Conservation (phyloP, 495 filamentous ascomycete genomes). For the Penicillium pulvis region DNA sequence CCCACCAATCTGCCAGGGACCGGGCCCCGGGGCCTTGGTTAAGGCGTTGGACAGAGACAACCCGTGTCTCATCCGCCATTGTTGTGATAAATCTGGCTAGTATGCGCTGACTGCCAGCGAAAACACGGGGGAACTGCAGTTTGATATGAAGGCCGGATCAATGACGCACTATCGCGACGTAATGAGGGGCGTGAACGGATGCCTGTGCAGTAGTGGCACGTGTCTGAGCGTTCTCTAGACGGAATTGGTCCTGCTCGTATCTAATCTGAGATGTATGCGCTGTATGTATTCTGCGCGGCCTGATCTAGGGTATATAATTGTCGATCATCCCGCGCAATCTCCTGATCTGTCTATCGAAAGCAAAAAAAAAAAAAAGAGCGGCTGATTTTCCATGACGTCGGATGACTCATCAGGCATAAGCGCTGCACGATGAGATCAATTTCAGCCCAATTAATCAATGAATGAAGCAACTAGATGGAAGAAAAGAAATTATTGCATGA, state of each 20-base stretch:
- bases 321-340: slow-evolving; percentile 19
- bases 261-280: neutral
- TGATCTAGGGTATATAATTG: slow-evolving; percentile 13
- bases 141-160: slow-evolving; percentile 28
- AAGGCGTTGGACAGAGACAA: slow-evolving; percentile 46
- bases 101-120: slow-evolving; percentile 42
- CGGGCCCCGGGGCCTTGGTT: slow-evolving; percentile 41
- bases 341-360: slow-evolving; percentile 11
- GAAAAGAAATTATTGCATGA: neutral
- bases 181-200: slow-evolving; percentile 15
- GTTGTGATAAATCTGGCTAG: slow-evolving; percentile 30
- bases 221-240: slow-evolving; percentile 16
- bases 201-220: slow-evolving; percentile 3
- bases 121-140: slow-evolving; percentile 35
- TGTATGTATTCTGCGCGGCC: neutral
- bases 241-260: slow-evolving; percentile 1
- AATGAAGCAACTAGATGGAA: neutral
- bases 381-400: slow-evolving; percentile 29
- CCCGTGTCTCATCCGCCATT: slow-evolving; percentile 34
- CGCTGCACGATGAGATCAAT: slow-evolving; percentile 8
- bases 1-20: slow-evolving; percentile 51
- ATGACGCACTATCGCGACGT: slow-evolving; percentile 29
- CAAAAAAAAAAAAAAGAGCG: slow-evolving; percentile 11
- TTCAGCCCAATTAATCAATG: neutral
- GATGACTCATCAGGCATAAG: slow-evolving; percentile 27